Evolutionary conservation across 179 eudicot genomes (phyloP).

Genomic region (Corrigiola litoralis): DNA sequence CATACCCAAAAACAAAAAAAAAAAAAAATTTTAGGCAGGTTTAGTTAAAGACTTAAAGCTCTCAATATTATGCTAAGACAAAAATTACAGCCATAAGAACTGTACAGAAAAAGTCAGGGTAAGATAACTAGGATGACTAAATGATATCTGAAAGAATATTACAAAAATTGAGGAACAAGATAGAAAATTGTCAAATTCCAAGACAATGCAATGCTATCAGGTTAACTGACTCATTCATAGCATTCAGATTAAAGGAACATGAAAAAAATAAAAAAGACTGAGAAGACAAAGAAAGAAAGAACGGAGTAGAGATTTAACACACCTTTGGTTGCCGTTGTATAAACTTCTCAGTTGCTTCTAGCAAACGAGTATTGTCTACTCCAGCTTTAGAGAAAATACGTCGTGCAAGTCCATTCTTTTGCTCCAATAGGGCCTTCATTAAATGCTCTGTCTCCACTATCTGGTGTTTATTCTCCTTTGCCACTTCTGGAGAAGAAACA

Average conservation of each 20-base stretch:
- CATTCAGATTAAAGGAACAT: not conserved
- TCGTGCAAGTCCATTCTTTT: conserved; percentile 96
- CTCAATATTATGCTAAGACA: too few relatives aligned
- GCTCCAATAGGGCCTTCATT: conserved; percentile 90
- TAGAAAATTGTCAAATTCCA: not conserved
- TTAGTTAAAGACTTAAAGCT: too few relatives aligned
- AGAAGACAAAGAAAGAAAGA: not conserved
- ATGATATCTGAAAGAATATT: not conserved
- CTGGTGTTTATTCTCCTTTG: conserved; percentile 93
- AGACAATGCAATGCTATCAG: not conserved
- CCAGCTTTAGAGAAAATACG: conserved; percentile 90
- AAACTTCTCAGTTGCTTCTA: conserved; percentile 84
- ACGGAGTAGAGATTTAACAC: not conserved
- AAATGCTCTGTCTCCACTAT: conserved; percentile 97
- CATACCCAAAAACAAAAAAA: too few relatives aligned
- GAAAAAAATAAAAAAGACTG: not conserved
- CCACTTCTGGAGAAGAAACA: conserved; percentile 88
- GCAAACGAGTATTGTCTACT: conserved; percentile 84
- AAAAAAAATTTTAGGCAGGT: too few relatives aligned
- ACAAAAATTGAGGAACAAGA: not conserved
- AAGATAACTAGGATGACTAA: not conserved
- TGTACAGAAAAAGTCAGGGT: not conserved
- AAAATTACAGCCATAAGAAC: not conserved
- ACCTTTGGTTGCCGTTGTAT: conserved; percentile 97
- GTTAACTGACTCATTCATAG: not conserved